phyloP scores from a whole-genome alignment of 192 early-diverging fungal genomes.

The Chytriomyces sp. region DNA sequence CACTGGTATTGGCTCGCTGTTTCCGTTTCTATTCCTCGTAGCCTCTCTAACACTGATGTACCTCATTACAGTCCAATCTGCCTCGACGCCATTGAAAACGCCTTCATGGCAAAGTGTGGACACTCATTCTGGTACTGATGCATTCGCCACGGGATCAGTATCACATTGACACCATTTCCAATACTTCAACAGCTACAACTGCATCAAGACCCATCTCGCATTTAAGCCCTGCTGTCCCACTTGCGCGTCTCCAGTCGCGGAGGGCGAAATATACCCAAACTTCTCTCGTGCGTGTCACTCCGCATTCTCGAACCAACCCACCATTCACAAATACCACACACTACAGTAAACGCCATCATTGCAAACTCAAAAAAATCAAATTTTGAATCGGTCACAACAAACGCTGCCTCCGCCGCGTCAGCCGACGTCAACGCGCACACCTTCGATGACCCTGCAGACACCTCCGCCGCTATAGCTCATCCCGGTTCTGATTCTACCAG shows the following conservation, averaged over 20 bases:
- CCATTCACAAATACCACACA: too few relatives aligned
- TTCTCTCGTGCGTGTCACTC: slow-evolving; percentile 67
- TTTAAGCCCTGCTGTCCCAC: slow-evolving; percentile 67
- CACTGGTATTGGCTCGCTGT: background rate
- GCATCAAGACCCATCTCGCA: slow-evolving; percentile 71
- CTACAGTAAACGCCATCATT: background rate
- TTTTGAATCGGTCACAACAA: too few relatives aligned
- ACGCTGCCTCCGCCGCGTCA: too few relatives aligned
- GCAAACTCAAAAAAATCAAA: slow-evolving; percentile 1
- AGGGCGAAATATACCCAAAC: slow-evolving; percentile 81
- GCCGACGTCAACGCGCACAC: too few relatives aligned
- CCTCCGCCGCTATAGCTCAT: too few relatives aligned
- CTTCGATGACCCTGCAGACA: too few relatives aligned
- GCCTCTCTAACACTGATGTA: too few relatives aligned
- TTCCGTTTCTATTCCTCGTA: slow-evolving; percentile 5
- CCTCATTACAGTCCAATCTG: slow-evolving; percentile 76
- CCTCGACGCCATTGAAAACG: slow-evolving; percentile 67
- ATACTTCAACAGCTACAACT: slow-evolving; percentile 43
- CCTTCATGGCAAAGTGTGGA: slow-evolving; percentile 79
- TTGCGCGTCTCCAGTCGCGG: slow-evolving; percentile 59
- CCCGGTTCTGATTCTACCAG: too few relatives aligned
- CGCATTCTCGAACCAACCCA: too few relatives aligned
- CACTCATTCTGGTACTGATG: slow-evolving; percentile 78
- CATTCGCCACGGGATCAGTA: background rate
- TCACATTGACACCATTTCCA: background rate